A percentile compares a stretch with the other conserved stretches of the same genome.
These are phyloP conservation scores for Hyaloperonospora arabidopsidis DNA, from an alignment of 352 stramenopile genomes.

Conservation along the genomic window DNA sequence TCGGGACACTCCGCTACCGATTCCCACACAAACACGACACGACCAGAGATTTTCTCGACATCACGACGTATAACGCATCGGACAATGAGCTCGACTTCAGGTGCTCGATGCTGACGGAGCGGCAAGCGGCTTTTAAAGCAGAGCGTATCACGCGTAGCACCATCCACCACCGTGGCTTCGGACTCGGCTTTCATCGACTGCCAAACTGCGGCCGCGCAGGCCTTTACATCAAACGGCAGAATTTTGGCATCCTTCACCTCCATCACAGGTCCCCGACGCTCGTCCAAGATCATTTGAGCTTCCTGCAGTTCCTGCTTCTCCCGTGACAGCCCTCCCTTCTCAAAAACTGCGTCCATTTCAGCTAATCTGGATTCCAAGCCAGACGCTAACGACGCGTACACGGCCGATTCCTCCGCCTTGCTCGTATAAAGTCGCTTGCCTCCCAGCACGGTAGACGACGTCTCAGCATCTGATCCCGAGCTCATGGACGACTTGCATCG, in stretches of 20 bases:
- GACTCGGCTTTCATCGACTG: constrained; percentile 30
- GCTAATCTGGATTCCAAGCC: constrained; percentile 28
- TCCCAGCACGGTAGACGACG: constrained; percentile 13
- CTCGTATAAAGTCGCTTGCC: constrained; percentile 25
- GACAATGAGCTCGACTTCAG: constrained; percentile 30
- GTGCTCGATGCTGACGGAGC: constrained; percentile 29
- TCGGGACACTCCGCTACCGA: constrained; percentile 34
- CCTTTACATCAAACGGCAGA: constrained; percentile 37
- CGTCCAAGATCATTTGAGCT: constrained; percentile 46
- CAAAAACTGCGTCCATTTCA: constrained; percentile 37
- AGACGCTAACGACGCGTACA: constrained; percentile 31
- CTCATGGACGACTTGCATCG: constrained; percentile 39
- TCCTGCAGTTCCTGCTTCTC: constrained; percentile 42
- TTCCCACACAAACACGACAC: constrained; percentile 48
- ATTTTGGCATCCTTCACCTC: constrained; percentile 46
- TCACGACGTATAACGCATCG: constrained; percentile 38
- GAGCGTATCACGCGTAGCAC: constrained; percentile 25
- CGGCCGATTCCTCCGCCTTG: constrained; percentile 27
- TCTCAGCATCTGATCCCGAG: constrained; percentile 17
- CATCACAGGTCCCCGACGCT: constrained; percentile 37
- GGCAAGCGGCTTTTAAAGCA: constrained; percentile 35
- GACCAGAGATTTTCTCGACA: constrained; percentile 21
- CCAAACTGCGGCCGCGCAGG: constrained; percentile 31
- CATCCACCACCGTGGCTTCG: constrained; percentile 21
- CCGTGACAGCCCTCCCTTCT: constrained; percentile 28